A percentile compares a stretch with the other conserved stretches of the same genome.
phyloP scores from a whole-genome alignment of 345 rosid species.

The Draba incana region DNA sequence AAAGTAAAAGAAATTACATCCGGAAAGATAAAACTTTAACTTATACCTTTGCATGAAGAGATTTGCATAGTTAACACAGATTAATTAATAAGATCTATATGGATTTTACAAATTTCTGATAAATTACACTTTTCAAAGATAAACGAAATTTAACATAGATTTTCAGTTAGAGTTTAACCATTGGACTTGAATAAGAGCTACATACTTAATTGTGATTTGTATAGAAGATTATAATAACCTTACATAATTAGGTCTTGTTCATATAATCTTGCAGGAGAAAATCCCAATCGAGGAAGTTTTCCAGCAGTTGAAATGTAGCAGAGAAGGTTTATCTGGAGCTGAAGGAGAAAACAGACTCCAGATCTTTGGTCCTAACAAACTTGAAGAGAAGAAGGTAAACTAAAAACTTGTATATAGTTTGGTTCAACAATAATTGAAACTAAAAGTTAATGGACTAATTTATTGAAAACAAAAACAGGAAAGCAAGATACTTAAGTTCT shows the following conservation, averaged over 20 bases:
- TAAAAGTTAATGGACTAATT: not conserved
- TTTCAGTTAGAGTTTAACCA: not conserved
- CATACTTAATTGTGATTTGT: not conserved
- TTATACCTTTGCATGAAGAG: not conserved
- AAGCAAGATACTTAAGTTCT: constrained; percentile 75
- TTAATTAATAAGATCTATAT: too few species aligned
- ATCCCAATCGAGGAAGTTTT: constrained; percentile 91
- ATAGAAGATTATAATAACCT: not conserved
- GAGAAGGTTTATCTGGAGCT: constrained; percentile 58
- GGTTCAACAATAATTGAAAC: not conserved
- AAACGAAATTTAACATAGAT: too few species aligned
- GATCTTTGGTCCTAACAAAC: constrained; percentile 89
- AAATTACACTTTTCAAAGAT: too few species aligned
- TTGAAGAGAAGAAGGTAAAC: constrained; percentile 78
- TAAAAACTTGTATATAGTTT: not conserved
- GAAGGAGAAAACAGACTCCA: constrained; percentile 80
- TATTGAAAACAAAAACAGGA: constrained; percentile 46
- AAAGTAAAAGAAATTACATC: too few species aligned
- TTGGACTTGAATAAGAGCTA: not conserved
- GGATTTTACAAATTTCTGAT: too few species aligned
- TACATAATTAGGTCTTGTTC: not conserved
- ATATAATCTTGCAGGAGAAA: constrained; percentile 55
- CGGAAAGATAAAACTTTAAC: not conserved
- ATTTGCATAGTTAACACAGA: not conserved
- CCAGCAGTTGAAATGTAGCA: constrained; percentile 77